Percentiles rank a stretch among this genome's conserved stretches.
Conservation (phyloP, 148 eudicot genomes). For the Camellia sinensis region DNA sequence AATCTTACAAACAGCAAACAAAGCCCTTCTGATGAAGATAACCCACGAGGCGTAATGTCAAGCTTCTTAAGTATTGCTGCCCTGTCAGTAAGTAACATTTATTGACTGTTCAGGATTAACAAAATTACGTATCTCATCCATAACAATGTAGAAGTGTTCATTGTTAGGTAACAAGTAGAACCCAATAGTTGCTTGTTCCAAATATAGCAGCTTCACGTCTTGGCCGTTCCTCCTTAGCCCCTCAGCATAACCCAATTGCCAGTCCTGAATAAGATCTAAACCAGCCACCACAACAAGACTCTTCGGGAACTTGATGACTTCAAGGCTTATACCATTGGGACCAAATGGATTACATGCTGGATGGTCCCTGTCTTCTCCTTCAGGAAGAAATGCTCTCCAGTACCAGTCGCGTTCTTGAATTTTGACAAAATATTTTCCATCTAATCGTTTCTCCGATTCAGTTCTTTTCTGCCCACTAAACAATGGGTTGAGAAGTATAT, state of each 20-base stretch:
- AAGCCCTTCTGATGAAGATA: no score
- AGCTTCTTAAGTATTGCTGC: no score
- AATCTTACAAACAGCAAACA: no score
- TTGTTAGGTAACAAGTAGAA: no score
- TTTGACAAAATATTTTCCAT: conserved; percentile 34
- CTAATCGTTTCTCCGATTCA: conserved; percentile 30
- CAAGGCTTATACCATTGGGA: conserved; percentile 10
- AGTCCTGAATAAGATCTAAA: conserved; percentile 32
- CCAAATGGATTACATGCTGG: no score
- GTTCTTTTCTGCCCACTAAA: conserved; percentile 34
- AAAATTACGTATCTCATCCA: no score
- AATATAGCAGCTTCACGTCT: conserved; percentile 32
- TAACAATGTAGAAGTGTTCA: no score
- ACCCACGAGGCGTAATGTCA: no score
- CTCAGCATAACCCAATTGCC: conserved; percentile 32
- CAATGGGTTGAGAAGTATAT: conserved; percentile 36
- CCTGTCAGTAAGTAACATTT: no score
- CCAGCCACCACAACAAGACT: conserved; percentile 38
- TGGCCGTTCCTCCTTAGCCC: conserved; percentile 30
- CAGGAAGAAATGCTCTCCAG: no score
- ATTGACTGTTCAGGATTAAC: background rate
- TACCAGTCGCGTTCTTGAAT: conserved; percentile 32
- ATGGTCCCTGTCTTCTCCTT: no score
- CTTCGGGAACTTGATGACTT: conserved; percentile 27
- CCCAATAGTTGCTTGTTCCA: conserved; percentile 30